Evolutionary conservation across 345 rosid species (phyloP), one percentile per base, ranked within the genome.

Genomic region (Chamaenerion angustifolium): DNA sequence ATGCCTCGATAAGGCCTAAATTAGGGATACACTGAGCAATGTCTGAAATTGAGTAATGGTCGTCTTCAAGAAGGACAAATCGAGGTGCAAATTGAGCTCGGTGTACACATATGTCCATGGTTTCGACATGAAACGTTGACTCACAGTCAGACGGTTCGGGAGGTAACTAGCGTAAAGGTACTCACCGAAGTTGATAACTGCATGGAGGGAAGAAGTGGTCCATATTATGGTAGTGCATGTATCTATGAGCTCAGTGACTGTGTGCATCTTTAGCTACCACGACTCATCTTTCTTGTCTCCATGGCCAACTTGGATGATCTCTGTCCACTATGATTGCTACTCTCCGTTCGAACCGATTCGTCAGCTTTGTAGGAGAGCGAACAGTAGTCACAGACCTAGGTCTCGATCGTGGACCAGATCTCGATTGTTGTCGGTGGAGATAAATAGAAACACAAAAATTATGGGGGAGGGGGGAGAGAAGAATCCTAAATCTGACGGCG

Each of bases 81-180:
- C 81, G 1, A 75, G 76, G 60, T 83, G 21, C 41, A 56, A 49
- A 46, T 44, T 68, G 8, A 92, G 76, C 52, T 86, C 96, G 1
- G 61, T 31, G 12, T 80, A 92, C 59, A 81, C 96, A 0, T 61
- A 27, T 0, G 92, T 92, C 21, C 95, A 95, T 12, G 81, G 76
- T 63, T 83, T 93, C 0, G 96, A 96, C 96, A 92, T 92, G 68
- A 92, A 86, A 35, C 89, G 63, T 0, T 96, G 92, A 60, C 98
- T 92, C 5, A 82, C 42, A 0, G 93, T 83, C 13, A 96, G 96
- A 3, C 96, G 78, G 69, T 86, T 92, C 0, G 98, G 98, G 54
- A 83, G 85, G 69, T 74, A 86, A n/a, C 96, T 96, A 0, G 96
- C 93, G 49, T 86, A 92, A 43, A 93, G 89, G 69, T 92, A 92